Evolutionary conservation across 257 asterid genomes (phyloP), one percentile per base, ranked within the genome.

Genomic region (Fraxinus excelsior): DNA sequence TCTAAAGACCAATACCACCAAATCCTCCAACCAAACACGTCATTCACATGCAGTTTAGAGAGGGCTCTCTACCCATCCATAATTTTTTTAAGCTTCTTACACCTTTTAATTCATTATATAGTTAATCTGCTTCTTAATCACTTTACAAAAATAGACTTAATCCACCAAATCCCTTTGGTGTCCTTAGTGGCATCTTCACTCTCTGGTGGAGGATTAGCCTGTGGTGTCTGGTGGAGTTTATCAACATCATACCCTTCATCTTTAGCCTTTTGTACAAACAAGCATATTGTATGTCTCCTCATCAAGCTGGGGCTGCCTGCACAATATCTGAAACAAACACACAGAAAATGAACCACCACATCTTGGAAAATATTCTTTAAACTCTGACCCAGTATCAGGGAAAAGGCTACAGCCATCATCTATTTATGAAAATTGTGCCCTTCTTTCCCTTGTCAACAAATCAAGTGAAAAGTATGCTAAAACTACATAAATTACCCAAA

Each of bases 111-210:
- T 49, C 58, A 49, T 49, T 49, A 16, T 18, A 10, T 40, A 9
- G 12, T 49, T 49, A 13, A 16, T 49, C 6, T 4, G 58, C 23
- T 13, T 49, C 21, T 49, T 68, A 9, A 40, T 40, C 67, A 92
- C 72, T 84, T 93, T 21, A 92, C 97, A 2, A 91, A 80, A n/a
- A 95, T 21, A 69, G 98, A 95, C 80, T 95, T 95, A 29, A 95
- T 26, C 98, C 97, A 93, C 99, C 97, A 93, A 34, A 90, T 51
- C 5, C 98, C 98, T 78, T 86, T 90, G 7, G 77, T 82, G 79
- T 95, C 97, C 4, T 44, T 8, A 0, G 88, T 87, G 4, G 87
- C 65, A 2, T 64, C 85, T 4, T 88, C 94, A 3, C 75, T 46
- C 3, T 83, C 91, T 0, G 95, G 94, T 0, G 97, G 94, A 28